Conservation (phyloP, 345 rosid genomes). For the Camelina neglecta region DNA sequence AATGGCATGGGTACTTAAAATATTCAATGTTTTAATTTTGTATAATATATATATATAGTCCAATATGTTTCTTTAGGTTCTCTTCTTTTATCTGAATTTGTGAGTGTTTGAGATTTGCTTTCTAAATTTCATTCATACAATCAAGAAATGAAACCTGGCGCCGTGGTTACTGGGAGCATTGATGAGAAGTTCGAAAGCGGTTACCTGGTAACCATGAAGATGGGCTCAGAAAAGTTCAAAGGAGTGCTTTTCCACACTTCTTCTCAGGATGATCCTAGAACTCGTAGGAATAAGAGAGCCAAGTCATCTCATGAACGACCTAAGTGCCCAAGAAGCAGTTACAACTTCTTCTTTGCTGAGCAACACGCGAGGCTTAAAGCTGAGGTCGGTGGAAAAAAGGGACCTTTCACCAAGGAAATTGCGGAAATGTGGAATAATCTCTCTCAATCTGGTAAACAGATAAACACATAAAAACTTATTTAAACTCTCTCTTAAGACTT, state of each 20-base stretch:
- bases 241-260: conserved; percentile 71
- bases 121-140: not conserved
- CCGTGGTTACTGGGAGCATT: conserved; percentile 59
- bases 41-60: no score
- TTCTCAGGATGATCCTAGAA: conserved; percentile 42
- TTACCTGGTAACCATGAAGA: conserved; percentile 61
- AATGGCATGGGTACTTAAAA: no score
- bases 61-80: not conserved
- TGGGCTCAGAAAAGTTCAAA: conserved; percentile 61
- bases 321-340: no score
- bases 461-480: not conserved
- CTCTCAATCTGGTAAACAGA: conserved; percentile 24
- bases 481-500: not conserved
- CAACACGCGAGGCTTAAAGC: no score
- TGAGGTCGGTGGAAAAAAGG: no score
- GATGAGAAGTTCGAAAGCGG: conserved; percentile 77
- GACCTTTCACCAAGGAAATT: no score
- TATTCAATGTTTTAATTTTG: no score
- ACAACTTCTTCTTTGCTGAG: no score
- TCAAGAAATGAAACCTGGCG: conserved; percentile 51
- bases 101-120: not conserved
- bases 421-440: conserved; percentile 25
- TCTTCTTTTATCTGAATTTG: not conserved
- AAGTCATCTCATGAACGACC: no score
- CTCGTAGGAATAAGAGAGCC: no score